phyloP scores from a whole-genome alignment of 805 yeast species.

The Wickerhamomyces bisporus region DNA sequence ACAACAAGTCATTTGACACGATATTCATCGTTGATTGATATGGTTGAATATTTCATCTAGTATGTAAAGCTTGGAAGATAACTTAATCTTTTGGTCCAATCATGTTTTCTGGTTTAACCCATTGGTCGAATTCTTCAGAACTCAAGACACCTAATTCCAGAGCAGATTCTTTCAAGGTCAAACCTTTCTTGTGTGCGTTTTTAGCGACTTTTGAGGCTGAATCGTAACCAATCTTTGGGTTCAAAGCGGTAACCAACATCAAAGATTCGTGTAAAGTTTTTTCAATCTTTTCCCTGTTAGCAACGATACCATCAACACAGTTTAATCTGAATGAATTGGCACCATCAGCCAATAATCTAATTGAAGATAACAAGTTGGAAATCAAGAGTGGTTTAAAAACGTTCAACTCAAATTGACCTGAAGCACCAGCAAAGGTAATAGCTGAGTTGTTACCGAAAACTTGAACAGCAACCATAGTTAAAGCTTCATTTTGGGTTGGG shows the following conservation, averaged over 20 bases:
- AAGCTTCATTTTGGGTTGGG: constrained; percentile 98
- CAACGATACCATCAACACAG: constrained; percentile 92
- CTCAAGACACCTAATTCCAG: constrained; percentile 82
- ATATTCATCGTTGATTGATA: too few species aligned
- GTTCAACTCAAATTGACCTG: constrained; percentile 97
- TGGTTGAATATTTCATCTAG: too few species aligned
- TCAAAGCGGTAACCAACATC: constrained; percentile 97
- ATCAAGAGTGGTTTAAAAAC: constrained; percentile 97
- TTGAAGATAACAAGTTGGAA: constrained; percentile 80
- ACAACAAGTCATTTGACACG: too few species aligned
- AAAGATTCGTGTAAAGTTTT: constrained; percentile 89
- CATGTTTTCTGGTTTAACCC: constrained; percentile 98
- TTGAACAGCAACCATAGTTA: constrained; percentile 97
- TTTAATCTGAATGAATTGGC: constrained; percentile 82
- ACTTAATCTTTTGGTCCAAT: constrained; percentile 69
- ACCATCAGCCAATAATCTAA: constrained; percentile 88
- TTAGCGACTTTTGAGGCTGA: constrained; percentile 96
- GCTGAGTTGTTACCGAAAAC: constrained; percentile 96
- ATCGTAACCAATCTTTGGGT: constrained; percentile 98
- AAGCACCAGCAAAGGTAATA: constrained; percentile 96
- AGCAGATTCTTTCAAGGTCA: constrained; percentile 92
- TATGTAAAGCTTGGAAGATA: too few species aligned
- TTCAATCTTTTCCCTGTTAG: constrained; percentile 82
- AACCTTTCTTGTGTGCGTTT: constrained; percentile 97
- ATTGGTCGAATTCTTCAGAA: constrained; percentile 85